Percentiles rank a stretch among this genome's conserved stretches.
Evolutionary conservation across 2,329 filamentous ascomycete genomes (phyloP).

Genomic region (Zarea fungicola): DNA sequence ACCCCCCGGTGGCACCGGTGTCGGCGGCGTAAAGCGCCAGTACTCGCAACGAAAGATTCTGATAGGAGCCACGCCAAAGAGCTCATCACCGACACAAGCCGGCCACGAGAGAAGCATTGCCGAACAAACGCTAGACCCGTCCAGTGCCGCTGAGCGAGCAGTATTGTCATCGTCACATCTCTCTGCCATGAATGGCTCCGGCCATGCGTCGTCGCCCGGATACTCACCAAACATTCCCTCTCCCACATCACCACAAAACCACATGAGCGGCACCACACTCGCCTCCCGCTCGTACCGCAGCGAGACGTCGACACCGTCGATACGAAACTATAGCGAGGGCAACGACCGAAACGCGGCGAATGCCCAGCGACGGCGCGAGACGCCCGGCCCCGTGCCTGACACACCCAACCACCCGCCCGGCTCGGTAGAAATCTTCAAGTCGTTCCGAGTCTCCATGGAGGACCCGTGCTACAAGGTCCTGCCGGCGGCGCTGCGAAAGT

Average conservation of each 20-base stretch:
- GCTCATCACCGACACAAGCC: conserved; percentile 67
- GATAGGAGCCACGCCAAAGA: conserved; percentile 68
- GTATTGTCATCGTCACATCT: conserved; percentile 65
- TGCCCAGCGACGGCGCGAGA: conserved; percentile 56
- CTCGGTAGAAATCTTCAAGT: conserved; percentile 95
- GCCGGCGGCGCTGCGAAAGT: conserved; percentile 91
- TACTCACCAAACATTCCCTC: conserved; percentile 64
- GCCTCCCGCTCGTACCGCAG: conserved; percentile 56
- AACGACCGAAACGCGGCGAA: conserved; percentile 37
- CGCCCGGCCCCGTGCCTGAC: conserved; percentile 57
- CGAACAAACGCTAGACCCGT: conserved; percentile 63
- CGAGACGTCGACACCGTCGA: conserved; percentile 42
- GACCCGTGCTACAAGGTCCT: conserved; percentile 97
- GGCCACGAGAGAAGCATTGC: conserved; percentile 60
- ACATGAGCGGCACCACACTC: conserved; percentile 51
- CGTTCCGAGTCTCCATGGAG: conserved; percentile 95
- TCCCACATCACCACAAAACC: conserved; percentile 60
- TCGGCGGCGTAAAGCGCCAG: conserved; percentile 64
- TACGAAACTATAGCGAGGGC: conserved; percentile 18
- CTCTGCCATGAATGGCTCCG: conserved; percentile 62
- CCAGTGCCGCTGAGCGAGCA: conserved; percentile 62
- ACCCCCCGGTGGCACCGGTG: conserved; percentile 44
- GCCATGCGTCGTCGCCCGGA: conserved; percentile 46
- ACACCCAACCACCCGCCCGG: conserved; percentile 52
- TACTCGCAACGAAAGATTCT: conserved; percentile 73